Evolutionary conservation across 2,329 filamentous ascomycete genomes (phyloP).

Genomic region (Teratosphaeria destructans): DNA sequence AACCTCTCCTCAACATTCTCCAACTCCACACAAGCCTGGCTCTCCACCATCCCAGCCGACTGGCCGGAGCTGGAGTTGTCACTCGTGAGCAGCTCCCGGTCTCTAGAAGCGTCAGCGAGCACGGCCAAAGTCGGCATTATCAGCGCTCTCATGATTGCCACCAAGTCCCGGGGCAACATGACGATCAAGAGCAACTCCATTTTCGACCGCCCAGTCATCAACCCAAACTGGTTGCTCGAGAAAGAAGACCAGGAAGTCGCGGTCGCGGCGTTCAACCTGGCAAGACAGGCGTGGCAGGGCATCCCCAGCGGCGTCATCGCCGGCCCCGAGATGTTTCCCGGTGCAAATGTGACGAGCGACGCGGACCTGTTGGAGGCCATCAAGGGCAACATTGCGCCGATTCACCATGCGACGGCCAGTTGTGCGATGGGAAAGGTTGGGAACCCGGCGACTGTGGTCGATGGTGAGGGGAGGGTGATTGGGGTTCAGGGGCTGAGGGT

Average conservation of each 20-base stretch:
- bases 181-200: constrained; percentile 22
- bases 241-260: constrained; percentile 25
- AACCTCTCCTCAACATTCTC: constrained; percentile 2
- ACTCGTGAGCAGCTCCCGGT: constrained; percentile 1
- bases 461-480: constrained; percentile 6
- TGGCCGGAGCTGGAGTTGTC: constrained; percentile 27
- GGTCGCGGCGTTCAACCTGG: constrained; percentile 5
- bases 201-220: constrained; percentile 22
- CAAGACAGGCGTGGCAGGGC: background rate
- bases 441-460: constrained; percentile 4
- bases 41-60: constrained; percentile 17
- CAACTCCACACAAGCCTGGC: background rate
- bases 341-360: constrained; percentile 5
- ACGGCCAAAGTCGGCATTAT: constrained; percentile 23
- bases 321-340: constrained; percentile 3
- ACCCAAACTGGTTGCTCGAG: constrained; percentile 29
- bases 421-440: background rate
- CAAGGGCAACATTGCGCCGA: constrained; percentile 2
- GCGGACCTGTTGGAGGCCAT: constrained; percentile 7
- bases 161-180: constrained; percentile 28
- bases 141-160: constrained; percentile 20
- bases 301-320: background rate
- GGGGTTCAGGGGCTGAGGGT: constrained; percentile 10
- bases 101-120: background rate
- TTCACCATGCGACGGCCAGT: constrained; percentile 6